Evolutionary conservation across 2,329 filamentous ascomycete species (phyloP).

Genomic region (Ophiocordyceps robertsii): DNA sequence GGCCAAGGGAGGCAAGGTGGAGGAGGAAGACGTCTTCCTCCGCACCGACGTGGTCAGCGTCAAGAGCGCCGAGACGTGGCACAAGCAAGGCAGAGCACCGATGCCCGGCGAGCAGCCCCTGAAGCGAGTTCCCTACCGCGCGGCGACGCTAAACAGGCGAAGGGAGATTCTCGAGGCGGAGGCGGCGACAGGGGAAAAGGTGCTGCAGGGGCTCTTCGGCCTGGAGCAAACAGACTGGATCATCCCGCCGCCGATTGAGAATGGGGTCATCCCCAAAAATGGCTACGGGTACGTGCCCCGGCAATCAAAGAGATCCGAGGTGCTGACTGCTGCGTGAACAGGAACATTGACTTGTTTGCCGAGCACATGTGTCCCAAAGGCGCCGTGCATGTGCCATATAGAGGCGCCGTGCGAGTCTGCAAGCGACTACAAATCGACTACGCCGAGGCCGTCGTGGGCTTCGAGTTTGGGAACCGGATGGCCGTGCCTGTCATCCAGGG

Average conservation of each 20-base stretch:
- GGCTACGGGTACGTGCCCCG: slow-evolving; percentile 51
- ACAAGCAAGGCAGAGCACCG: slow-evolving; percentile 82
- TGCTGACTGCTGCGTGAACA: slow-evolving; percentile 11
- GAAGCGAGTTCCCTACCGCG: slow-evolving; percentile 81
- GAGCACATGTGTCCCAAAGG: slow-evolving; percentile 82
- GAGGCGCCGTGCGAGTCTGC: slow-evolving; percentile 67
- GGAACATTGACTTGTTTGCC: slow-evolving; percentile 89
- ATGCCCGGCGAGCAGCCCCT: slow-evolving; percentile 57
- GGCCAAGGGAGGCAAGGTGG: slow-evolving; percentile 58
- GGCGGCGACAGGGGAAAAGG: slow-evolving; percentile 66
- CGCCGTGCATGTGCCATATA: slow-evolving; percentile 70
- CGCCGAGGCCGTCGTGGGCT: slow-evolving; percentile 88
- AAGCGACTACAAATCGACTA: slow-evolving; percentile 75
- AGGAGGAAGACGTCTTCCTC: slow-evolving; percentile 68
- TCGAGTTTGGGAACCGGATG: slow-evolving; percentile 91
- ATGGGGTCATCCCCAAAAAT: slow-evolving; percentile 87
- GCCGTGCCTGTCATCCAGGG: slow-evolving; percentile 86
- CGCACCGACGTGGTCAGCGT: slow-evolving; percentile 72
- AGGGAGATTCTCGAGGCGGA: slow-evolving; percentile 81
- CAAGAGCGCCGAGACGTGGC: slow-evolving; percentile 92
- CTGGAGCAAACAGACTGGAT: slow-evolving; percentile 88
- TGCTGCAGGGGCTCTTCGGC: slow-evolving; percentile 75
- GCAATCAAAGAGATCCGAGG: too few relatives aligned
- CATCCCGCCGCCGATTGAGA: slow-evolving; percentile 70
- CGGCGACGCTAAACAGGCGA: slow-evolving; percentile 75